These are phyloP conservation scores for Ophiostoma sp. DNA, from an alignment of 2,329 filamentous ascomycete species.

Conservation along the genomic window DNA sequence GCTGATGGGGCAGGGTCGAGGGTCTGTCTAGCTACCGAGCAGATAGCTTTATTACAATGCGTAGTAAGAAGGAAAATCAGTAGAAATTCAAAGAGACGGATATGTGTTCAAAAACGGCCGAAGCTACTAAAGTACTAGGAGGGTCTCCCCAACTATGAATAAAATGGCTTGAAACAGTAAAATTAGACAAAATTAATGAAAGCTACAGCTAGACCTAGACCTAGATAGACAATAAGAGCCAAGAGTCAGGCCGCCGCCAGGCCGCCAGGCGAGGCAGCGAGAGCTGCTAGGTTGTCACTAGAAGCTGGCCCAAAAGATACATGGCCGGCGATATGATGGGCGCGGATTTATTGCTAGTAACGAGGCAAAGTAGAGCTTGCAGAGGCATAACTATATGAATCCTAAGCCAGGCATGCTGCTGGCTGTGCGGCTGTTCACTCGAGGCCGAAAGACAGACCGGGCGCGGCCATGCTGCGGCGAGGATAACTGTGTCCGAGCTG, in stretches of 20 bases:
- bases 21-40: too few species aligned
- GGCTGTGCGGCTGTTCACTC: not conserved
- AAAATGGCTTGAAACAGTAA: too few species aligned
- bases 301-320: not conserved
- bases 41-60: too few species aligned
- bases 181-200: too few species aligned
- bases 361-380: not conserved
- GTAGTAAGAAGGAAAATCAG: too few species aligned
- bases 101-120: too few species aligned
- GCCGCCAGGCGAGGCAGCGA: not conserved
- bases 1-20: not conserved
- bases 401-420: not conserved
- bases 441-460: not conserved
- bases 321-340: not conserved
- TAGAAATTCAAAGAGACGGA: too few species aligned
- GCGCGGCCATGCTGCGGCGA: not conserved
- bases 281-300: not conserved
- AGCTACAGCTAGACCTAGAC: not conserved
- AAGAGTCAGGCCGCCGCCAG: not conserved
- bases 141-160: too few species aligned
- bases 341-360: conserved; percentile 6
- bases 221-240: not conserved
- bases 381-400: too few species aligned
- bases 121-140: not conserved
- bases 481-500: not conserved